Evolutionary conservation across 306 rosid species (phyloP).

Genomic region (Quercus parvula): DNA sequence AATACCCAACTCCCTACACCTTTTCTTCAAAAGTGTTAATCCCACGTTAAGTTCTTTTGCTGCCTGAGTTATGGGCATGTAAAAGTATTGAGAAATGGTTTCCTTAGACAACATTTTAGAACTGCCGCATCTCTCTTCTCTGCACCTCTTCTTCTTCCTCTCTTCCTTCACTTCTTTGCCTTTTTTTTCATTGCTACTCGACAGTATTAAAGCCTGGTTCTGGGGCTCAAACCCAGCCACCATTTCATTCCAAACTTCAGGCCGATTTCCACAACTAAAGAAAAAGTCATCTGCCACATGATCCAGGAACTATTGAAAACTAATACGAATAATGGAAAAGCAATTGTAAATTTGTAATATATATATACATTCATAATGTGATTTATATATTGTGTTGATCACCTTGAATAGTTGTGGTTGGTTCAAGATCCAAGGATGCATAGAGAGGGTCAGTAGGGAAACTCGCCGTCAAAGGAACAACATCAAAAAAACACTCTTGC

Average conservation of each 20-base stretch:
- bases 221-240: slow-evolving; percentile 24
- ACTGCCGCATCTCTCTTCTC: slow-evolving; percentile 19
- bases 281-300: slow-evolving; percentile 33
- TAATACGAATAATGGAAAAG: neutral
- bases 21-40: slow-evolving; percentile 69
- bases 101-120: slow-evolving; percentile 45
- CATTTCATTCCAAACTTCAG: slow-evolving; percentile 27
- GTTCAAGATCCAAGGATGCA: slow-evolving; percentile 28
- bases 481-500: slow-evolving; percentile 23
- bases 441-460: slow-evolving; percentile 24
- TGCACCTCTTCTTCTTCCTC: neutral
- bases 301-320: neutral
- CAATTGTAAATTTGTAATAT: neutral
- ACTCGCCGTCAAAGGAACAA: slow-evolving; percentile 26
- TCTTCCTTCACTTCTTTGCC: slow-evolving; percentile 11
- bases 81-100: slow-evolving; percentile 52
- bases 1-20: slow-evolving; percentile 82
- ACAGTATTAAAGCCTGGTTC: neutral
- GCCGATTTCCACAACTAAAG: slow-evolving; percentile 16
- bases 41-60: slow-evolving; percentile 80
- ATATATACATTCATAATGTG: neutral
- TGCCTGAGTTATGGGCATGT: slow-evolving; percentile 82
- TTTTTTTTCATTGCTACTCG: slow-evolving; percentile 10
- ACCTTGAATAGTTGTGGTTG: slow-evolving; percentile 36
- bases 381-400: neutral